phyloP scores from a whole-genome alignment of 306 rosid species.

The Abrus pulchellus region DNA sequence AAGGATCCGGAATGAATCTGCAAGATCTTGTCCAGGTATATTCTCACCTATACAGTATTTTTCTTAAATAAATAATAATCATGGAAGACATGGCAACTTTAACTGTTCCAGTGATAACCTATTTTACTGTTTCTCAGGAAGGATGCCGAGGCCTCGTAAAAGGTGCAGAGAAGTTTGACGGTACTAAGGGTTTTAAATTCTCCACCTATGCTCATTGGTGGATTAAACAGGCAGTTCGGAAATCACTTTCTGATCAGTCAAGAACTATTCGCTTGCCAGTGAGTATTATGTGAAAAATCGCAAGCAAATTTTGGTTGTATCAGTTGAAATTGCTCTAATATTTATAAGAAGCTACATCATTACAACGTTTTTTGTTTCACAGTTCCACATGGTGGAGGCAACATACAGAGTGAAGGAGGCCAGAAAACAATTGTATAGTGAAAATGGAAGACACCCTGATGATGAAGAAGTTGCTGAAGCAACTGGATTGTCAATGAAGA shows the following conservation, averaged over 20 bases:
- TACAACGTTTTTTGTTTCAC: slow-evolving; percentile 51
- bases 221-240: slow-evolving; percentile 95
- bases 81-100: slow-evolving; percentile 28
- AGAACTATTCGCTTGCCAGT: slow-evolving; percentile 96
- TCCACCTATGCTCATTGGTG: slow-evolving; percentile 99
- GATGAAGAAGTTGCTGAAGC: slow-evolving; percentile 90
- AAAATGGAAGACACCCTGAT: slow-evolving; percentile 82
- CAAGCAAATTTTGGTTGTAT: slow-evolving; percentile 30
- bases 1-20: slow-evolving; percentile 92
- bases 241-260: slow-evolving; percentile 88
- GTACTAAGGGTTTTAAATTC: slow-evolving; percentile 96
- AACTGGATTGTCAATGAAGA: slow-evolving; percentile 92
- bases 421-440: slow-evolving; percentile 73
- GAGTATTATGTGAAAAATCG: slow-evolving; percentile 50
- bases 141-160: slow-evolving; percentile 97
- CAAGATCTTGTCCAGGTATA: slow-evolving; percentile 98
- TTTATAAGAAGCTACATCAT: slow-evolving; percentile 36
- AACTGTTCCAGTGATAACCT: slow-evolving; percentile 24
- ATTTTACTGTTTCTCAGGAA: slow-evolving; percentile 61
- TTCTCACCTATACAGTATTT: slow-evolving; percentile 13
- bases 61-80: slow-evolving; percentile 21
- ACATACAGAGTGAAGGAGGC: slow-evolving; percentile 92
- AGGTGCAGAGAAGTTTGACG: slow-evolving; percentile 96
- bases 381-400: slow-evolving; percentile 98
- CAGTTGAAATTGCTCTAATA: slow-evolving; percentile 20